Evolutionary conservation across 2,329 filamentous ascomycete species (phyloP).

Genomic region (Exophiala oligosperma): DNA sequence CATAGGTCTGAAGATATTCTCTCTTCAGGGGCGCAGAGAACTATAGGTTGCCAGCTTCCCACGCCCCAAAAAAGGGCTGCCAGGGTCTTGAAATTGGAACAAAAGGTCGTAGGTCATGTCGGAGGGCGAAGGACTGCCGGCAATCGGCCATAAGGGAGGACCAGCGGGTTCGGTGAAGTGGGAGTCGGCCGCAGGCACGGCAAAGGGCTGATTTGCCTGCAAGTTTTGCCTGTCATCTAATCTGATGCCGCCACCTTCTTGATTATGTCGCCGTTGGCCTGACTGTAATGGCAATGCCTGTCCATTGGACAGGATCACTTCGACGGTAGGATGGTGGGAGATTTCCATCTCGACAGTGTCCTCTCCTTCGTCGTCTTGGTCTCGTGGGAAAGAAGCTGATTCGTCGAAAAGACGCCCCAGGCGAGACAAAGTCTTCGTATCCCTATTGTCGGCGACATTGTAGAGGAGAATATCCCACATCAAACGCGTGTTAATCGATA

Average conservation of each 20-base stretch:
- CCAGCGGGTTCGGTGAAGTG: constrained; percentile 18
- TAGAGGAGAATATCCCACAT: constrained; percentile 37
- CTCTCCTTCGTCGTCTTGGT: constrained; percentile 5
- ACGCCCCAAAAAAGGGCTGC: constrained; percentile 31
- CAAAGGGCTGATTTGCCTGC: not conserved
- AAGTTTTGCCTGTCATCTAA: constrained; percentile 7
- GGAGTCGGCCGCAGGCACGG: constrained; percentile 5
- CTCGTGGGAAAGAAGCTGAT: constrained; percentile 22
- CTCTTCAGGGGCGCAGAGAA: not conserved
- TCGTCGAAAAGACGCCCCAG: constrained; percentile 29
- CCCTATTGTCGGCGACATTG: constrained; percentile 17
- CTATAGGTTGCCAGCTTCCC: constrained; percentile 35
- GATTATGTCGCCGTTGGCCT: constrained; percentile 15
- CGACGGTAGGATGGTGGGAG: constrained; percentile 32
- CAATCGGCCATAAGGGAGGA: constrained; percentile 22
- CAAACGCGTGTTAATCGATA: constrained; percentile 34
- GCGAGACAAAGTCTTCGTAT: constrained; percentile 4
- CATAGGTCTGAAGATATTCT: too few species aligned
- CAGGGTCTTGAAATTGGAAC: constrained; percentile 34
- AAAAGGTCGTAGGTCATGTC: constrained; percentile 34
- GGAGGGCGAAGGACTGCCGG: constrained; percentile 32
- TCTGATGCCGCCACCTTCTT: constrained; percentile 6
- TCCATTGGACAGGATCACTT: constrained; percentile 33
- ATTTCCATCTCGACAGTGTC: constrained; percentile 34
- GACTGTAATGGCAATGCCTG: constrained; percentile 35